Evolutionary conservation across 1,284 basidiomycete species (phyloP), one percentile per base, ranked within the genome.

Genomic region (Papiliotrema flavescens): DNA sequence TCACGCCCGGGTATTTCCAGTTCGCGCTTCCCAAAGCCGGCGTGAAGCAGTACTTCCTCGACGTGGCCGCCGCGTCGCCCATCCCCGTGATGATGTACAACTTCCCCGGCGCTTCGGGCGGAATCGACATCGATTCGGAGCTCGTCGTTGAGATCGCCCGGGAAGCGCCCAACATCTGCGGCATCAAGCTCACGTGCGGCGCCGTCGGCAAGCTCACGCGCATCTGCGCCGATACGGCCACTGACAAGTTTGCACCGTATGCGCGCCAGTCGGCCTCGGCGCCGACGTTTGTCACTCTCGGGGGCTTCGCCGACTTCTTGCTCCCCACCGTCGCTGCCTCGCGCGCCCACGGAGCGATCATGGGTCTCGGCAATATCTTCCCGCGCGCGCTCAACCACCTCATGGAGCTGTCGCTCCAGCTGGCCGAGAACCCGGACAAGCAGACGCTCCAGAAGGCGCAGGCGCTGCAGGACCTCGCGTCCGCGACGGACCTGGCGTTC

Each of bases 11-110:
- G 46, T 94, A 93, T 79, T 95, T 86, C 69, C 85, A 89, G 23
- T 88, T 88, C 7, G 86, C 81, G 5, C 78, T 92, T 62, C 78
- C 79, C 42, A 81, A 78, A 62, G 77, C 79, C 19, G 89, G 90
- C 0, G 79, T 94, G 64, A 88, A 87, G 76, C 81, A 82, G 5
- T 93, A 86, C 77, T 95, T 84, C 79, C 79, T 80, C 35, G 87
- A 90, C 62, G 84, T 93, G 24, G 79, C 88, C 17, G 80, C 84
- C 63, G 85, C 84, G 63, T 88, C 86, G 56, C 88, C 89, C 2
- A 83, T 95, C 56, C 91, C 91, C 4, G 83, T 94, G 55, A 85
- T 95, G 70, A 83, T 93, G 55, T 95, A 95, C 80, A 95, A 94
- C 72, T 94, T 85, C 78, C 90, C 90, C 65, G 88, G 84, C 40